Evolutionary conservation across 345 rosid genomes (phyloP).

Genomic region (Aethionema arabicum): DNA sequence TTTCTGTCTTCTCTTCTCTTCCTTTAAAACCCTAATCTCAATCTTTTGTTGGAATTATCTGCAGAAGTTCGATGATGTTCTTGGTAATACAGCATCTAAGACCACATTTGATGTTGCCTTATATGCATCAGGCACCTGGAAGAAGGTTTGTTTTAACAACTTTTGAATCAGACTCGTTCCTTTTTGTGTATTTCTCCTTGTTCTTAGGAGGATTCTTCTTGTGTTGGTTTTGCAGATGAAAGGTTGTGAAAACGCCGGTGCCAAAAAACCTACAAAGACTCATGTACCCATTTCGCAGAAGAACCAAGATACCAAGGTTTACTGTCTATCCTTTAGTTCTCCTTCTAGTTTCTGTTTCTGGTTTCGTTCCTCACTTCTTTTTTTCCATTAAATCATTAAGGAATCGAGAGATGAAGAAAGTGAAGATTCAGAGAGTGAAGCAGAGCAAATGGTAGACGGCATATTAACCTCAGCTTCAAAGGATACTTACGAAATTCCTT

Average conservation of each 20-base stretch:
- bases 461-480: constrained; percentile 52
- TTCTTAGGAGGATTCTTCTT: constrained; percentile 9
- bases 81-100: constrained; percentile 54
- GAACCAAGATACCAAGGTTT: constrained; percentile 49
- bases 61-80: constrained; percentile 53
- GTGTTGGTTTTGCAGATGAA: constrained; percentile 48
- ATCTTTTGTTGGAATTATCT: constrained; percentile 19
- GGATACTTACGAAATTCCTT: constrained; percentile 66
- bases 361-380: constrained; percentile 10
- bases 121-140: constrained; percentile 67
- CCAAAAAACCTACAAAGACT: constrained; percentile 40
- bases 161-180: background rate
- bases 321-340: constrained; percentile 8
- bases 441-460: constrained; percentile 81
- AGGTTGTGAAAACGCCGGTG: constrained; percentile 37
- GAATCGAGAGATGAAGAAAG: constrained; percentile 50
- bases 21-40: constrained; percentile 10
- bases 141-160: constrained; percentile 50
- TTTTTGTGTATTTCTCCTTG: constrained; percentile 12
- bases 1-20: constrained; percentile 5
- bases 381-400: constrained; percentile 37
- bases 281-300: constrained; percentile 27
- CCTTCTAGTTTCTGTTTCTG: constrained; percentile 9
- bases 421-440: constrained; percentile 54
- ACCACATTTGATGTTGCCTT: constrained; percentile 80